Percentiles rank a stretch among this genome's conserved stretches.
Evolutionary conservation across 2,329 filamentous ascomycete genomes (phyloP).

Genomic region (Trichoderma koningiopsis): DNA sequence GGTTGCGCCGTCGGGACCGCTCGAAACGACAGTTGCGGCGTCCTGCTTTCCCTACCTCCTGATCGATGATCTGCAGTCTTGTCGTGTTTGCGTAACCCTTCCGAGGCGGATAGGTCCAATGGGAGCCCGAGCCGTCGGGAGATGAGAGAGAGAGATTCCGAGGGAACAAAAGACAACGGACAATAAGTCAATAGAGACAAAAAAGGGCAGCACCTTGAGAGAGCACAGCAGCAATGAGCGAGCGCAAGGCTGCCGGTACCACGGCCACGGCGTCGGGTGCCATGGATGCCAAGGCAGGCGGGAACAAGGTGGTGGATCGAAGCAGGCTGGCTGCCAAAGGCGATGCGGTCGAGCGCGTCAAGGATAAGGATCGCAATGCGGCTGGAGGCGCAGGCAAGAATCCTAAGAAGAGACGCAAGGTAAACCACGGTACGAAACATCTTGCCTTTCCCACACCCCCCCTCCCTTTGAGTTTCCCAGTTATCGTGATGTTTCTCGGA

Average conservation of each 20-base stretch:
- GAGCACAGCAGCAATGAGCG: constrained; percentile 36
- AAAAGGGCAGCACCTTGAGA: background rate
- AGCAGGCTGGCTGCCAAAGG: constrained; percentile 34
- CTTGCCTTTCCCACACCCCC: constrained; percentile 26
- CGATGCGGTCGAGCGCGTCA: constrained; percentile 38
- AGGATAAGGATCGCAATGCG: constrained; percentile 31
- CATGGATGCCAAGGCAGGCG: constrained; percentile 38
- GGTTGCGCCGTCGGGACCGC: constrained; percentile 14
- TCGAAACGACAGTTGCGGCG: background rate
- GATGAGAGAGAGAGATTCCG: constrained; percentile 8
- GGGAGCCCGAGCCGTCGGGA: constrained; percentile 17
- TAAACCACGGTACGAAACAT: constrained; percentile 74
- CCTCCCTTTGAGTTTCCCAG: background rate
- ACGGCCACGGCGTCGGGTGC: constrained; percentile 17
- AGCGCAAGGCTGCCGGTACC: constrained; percentile 37
- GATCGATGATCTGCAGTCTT: constrained; percentile 18
- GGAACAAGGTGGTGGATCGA: constrained; percentile 34
- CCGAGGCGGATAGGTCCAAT: constrained; percentile 24
- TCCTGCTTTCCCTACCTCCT: background rate
- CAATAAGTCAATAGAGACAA: background rate
- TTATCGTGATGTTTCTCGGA: background rate
- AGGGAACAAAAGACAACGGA: background rate
- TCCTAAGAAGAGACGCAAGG: constrained; percentile 84
- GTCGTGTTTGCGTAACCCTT: constrained; percentile 25
- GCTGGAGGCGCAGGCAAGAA: constrained; percentile 48